A percentile compares a stretch with the other conserved stretches of the same genome.
phyloP scores from a whole-genome alignment of 2,329 filamentous ascomycete species.

The Paracoccidioides lutzii region DNA sequence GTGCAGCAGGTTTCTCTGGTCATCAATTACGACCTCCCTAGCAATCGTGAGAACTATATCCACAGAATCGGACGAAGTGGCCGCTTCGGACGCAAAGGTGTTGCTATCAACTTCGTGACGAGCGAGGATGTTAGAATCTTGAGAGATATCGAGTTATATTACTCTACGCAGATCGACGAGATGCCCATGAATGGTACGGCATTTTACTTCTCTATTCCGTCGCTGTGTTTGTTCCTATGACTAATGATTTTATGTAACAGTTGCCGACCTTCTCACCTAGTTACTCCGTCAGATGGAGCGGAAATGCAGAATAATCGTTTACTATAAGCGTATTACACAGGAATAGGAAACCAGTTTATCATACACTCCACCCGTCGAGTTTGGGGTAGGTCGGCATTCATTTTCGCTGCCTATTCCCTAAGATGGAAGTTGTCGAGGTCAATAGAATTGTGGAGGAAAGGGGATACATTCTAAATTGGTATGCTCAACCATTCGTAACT shows the following conservation, averaged over 20 bases:
- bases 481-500: conserved; percentile 1
- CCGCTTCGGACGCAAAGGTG: conserved; percentile 92
- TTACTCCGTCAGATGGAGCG: background rate
- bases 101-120: conserved; percentile 98
- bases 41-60: conserved; percentile 99
- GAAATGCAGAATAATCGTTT: background rate
- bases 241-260: conserved; percentile 5
- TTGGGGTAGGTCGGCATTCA: background rate
- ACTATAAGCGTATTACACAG: background rate
- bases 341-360: background rate
- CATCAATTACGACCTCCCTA: conserved; percentile 97
- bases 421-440: background rate
- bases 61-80: conserved; percentile 94
- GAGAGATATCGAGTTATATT: conserved; percentile 92
- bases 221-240: background rate
- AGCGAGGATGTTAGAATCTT: conserved; percentile 96
- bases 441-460: conserved; percentile 11
- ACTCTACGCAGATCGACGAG: conserved; percentile 93
- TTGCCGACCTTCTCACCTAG: conserved; percentile 17
- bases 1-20: conserved; percentile 96
- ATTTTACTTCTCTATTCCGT: background rate
- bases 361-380: background rate
- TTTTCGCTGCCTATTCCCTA: background rate
- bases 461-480: conserved; percentile 11
- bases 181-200: conserved; percentile 90